Base-by-base conservation (phyloP, 305 asterid species). In the Fraxinus platypoda region DNA sequence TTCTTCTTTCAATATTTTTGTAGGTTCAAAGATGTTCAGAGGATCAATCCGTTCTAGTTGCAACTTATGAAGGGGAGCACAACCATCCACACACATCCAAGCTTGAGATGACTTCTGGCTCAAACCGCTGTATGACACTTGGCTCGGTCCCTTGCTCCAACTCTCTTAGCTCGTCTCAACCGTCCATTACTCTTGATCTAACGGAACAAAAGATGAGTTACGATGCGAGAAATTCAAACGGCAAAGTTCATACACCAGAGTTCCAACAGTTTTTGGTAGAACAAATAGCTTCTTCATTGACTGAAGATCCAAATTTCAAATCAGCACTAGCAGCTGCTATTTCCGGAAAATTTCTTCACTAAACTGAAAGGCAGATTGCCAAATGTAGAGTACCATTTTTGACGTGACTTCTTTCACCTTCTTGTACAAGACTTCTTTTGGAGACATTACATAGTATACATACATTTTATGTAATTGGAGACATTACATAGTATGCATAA, bases 41-140 rank as follows among this genome's bases (percentile, higher is more conserved):
- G 78, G 99, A 95, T 80, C 97, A 91, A 83, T 88, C 96, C 2
- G 57, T 95, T 37, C 43, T 94, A 8, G 94, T 95, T 0, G 98
- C 97, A 84, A 95, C 97, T 0, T 94, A 95, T 26, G 97, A 95
- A 81, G 99, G 99, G 49, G 98, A 95, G 81, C 99, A 95, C 88
- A 95, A 93, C 87, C 99, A 95, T 82, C 87, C 93, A 35, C 88
- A 88, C 68, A 91, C 94, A 13, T 75, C 93, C 4, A 93, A 91
- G 86, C 52, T 43, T 71, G 98, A 94, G 75, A 77, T 75, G 13
- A 75, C 75, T 0, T 13, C 90, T 0, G 34, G 73, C 21, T 57
- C 87, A 11, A 88, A 34, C 72, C 82, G 85, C 49, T 78, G 81
- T 34, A 25, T 71, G 80, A 70, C 89, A 37, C 81, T 77, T 25